These are phyloP conservation scores for Penicillium tannophilum DNA, from an alignment of 495 filamentous ascomycete genomes.

Conservation along the genomic window DNA sequence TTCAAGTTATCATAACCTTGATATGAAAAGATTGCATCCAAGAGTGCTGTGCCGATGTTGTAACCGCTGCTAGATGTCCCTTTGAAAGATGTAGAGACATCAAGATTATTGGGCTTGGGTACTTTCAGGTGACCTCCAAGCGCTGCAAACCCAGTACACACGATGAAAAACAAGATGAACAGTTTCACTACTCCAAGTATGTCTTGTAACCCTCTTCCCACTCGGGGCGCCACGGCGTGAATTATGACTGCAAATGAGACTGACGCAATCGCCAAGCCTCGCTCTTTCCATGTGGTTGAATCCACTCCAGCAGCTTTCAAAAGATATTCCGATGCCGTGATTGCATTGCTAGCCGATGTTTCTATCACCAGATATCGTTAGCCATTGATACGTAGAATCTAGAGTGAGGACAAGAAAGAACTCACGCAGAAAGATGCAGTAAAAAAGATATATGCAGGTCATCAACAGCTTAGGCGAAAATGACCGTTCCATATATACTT, in stretches of 20 bases:
- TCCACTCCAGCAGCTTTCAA: constrained; percentile 25
- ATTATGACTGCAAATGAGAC: constrained; percentile 32
- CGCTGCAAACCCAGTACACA: constrained; percentile 43
- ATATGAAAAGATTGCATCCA: constrained; percentile 33
- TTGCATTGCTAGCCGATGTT: constrained; percentile 32
- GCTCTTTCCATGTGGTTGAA: constrained; percentile 31
- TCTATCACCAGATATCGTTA: constrained; percentile 10
- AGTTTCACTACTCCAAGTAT: constrained; percentile 41
- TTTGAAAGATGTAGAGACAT: constrained; percentile 23
- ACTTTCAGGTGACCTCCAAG: constrained; percentile 32
- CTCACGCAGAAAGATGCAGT: constrained; percentile 29
- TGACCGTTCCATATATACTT: constrained; percentile 66
- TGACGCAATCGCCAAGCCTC: constrained; percentile 36
- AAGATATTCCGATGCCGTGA: constrained; percentile 27
- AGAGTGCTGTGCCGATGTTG: constrained; percentile 29
- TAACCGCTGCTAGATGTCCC: constrained; percentile 33
- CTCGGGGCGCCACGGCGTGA: constrained; percentile 29
- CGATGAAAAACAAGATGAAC: constrained; percentile 43
- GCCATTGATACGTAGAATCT: not conserved
- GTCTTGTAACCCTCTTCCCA: constrained; percentile 38
- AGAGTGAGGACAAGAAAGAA: not conserved
- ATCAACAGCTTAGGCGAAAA: constrained; percentile 60
- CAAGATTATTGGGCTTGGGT: constrained; percentile 25
- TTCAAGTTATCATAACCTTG: constrained; percentile 32
- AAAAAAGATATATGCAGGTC: constrained; percentile 41